Percentiles rank a stretch among this genome's conserved stretches.
Conservation (phyloP, 2,329 filamentous ascomycete species). For the Mariannaea elegans region DNA sequence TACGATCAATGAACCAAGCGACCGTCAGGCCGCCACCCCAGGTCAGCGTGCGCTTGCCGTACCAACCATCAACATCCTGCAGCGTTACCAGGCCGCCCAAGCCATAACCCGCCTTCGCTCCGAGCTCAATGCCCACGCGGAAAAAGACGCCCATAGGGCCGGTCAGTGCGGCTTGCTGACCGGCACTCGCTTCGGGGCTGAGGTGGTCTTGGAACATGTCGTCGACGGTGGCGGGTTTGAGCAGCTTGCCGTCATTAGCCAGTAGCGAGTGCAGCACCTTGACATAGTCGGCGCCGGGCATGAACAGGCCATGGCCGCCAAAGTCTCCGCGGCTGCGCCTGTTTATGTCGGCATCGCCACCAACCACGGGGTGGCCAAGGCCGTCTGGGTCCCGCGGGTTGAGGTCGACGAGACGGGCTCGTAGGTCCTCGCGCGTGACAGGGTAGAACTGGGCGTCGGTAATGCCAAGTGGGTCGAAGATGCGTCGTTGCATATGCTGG, state of each 20-base stretch:
- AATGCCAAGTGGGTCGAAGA: constrained; percentile 55
- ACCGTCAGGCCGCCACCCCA: constrained; percentile 58
- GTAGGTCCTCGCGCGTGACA: constrained; percentile 46
- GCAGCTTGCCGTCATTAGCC: constrained; percentile 57
- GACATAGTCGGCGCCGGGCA: constrained; percentile 50
- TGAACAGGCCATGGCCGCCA: constrained; percentile 56
- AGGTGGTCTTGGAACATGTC: constrained; percentile 60
- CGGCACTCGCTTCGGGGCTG: constrained; percentile 36
- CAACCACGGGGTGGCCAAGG: constrained; percentile 47
- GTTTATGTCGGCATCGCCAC: constrained; percentile 46
- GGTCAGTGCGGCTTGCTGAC: constrained; percentile 40
- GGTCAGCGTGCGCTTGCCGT: constrained; percentile 52
- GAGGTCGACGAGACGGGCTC: constrained; percentile 47
- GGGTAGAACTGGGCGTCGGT: constrained; percentile 51
- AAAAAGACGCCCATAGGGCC: constrained; percentile 48
- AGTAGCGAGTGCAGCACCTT: constrained; percentile 57
- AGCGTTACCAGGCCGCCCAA: constrained; percentile 53
- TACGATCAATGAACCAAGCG: constrained; percentile 59
- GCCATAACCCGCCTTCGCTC: constrained; percentile 48
- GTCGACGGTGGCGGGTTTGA: constrained; percentile 51
- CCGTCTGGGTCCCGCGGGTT: constrained; percentile 50
- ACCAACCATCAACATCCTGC: constrained; percentile 53
- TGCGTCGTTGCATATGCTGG: constrained; percentile 53
- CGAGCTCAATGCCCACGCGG: constrained; percentile 44
- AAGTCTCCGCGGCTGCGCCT: constrained; percentile 47